A percentile compares a stretch with the other conserved stretches of the same genome.
phyloP scores from a whole-genome alignment of 225 moss, liverwort and hornwort genomes.

The Antitrichia curtipendula region DNA sequence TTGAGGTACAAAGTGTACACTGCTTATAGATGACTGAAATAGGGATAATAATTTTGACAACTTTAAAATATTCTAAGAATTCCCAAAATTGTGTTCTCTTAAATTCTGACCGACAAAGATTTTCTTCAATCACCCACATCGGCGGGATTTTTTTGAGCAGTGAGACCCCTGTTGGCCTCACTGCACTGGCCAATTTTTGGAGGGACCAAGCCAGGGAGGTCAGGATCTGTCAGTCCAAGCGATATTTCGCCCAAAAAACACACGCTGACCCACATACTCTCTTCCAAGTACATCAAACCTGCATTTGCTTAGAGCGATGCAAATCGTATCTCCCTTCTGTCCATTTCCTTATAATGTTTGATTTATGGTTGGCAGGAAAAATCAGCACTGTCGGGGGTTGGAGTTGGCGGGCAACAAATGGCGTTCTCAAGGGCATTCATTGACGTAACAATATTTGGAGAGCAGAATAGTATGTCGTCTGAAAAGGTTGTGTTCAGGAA shows the following conservation, averaged over 20 bases:
- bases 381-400: slow-evolving; percentile 65
- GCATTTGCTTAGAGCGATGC: neutral
- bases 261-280: neutral
- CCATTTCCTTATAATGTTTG: neutral
- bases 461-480: neutral
- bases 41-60: neutral
- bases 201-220: neutral
- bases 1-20: neutral
- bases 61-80: neutral
- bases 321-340: neutral
- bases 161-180: neutral
- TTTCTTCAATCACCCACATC: neutral
- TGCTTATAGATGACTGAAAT: neutral
- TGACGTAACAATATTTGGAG: slow-evolving; percentile 37
- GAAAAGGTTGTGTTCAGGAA: slow-evolving; percentile 34
- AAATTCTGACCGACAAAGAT: neutral
- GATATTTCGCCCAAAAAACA: neutral
- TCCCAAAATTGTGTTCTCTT: neutral
- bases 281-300: neutral
- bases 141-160: neutral
- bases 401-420: slow-evolving; percentile 68
- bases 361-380: slow-evolving; percentile 19
- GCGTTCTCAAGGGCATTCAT: slow-evolving; percentile 59
- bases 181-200: neutral
- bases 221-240: neutral